These are phyloP conservation scores for Colletotrichum siamense DNA, from an alignment of 2,329 filamentous ascomycete species.

Conservation along the genomic window DNA sequence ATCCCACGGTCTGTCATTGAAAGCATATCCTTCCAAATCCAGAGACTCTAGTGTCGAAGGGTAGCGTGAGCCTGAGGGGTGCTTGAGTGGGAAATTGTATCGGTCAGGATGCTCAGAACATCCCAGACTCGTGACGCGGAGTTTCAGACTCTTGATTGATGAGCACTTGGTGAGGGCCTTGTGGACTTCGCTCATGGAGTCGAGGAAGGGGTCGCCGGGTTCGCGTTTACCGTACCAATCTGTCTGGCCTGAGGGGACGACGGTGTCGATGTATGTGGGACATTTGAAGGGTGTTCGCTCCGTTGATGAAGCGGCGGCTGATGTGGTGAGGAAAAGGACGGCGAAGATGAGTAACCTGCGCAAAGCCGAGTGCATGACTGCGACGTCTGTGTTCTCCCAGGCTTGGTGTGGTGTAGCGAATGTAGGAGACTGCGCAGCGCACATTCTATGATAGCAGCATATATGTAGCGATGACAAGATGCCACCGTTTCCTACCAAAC, in stretches of 20 bases:
- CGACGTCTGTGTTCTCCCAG: not conserved
- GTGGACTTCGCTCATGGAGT: slow-evolving; percentile 1
- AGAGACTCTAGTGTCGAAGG: not conserved
- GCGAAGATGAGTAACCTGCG: not conserved
- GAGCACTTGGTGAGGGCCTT: not conserved
- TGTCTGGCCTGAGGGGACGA: not conserved
- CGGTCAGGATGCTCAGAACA: not conserved
- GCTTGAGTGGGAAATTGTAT: not conserved
- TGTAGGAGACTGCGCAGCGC: not conserved
- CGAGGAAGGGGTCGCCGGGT: not conserved
- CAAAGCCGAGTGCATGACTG: not conserved
- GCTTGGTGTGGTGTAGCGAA: fast-evolving
- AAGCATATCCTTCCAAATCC: slow-evolving; percentile 7
- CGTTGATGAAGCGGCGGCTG: not conserved
- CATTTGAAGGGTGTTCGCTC: not conserved
- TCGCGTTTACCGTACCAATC: not conserved
- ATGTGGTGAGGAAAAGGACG: not conserved
- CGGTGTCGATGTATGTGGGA: slow-evolving; percentile 6
- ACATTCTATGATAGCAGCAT: not conserved
- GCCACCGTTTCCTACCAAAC: not conserved
- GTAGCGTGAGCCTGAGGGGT: not conserved
- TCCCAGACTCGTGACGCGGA: not conserved
- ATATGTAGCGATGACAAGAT: not conserved
- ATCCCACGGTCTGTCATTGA: not conserved
- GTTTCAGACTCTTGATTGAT: not conserved